These are phyloP conservation scores for Chalara sp. DNA, from an alignment of 2,329 filamentous ascomycete species.

Conservation along the genomic window DNA sequence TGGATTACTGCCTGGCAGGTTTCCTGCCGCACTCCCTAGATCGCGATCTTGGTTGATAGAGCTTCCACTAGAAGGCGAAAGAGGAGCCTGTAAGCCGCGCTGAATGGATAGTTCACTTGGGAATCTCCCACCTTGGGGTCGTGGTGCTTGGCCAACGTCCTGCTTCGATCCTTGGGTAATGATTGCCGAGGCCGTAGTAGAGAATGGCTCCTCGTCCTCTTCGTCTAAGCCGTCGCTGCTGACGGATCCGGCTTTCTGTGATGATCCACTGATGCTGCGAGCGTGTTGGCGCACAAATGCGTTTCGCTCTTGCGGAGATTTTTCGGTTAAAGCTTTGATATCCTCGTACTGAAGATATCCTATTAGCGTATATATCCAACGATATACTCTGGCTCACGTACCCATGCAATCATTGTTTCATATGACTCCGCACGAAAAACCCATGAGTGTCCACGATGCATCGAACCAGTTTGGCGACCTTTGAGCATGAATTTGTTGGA, in stretches of 20 bases:
- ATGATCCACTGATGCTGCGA: slow-evolving; percentile 66
- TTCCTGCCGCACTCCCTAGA: slow-evolving; percentile 46
- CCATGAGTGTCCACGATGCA: slow-evolving; percentile 78
- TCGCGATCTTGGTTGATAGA: slow-evolving; percentile 54
- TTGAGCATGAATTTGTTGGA: slow-evolving; percentile 99
- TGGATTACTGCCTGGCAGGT: slow-evolving; percentile 17
- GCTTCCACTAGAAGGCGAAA: slow-evolving; percentile 76
- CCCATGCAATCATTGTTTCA: slow-evolving; percentile 94
- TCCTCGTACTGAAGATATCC: slow-evolving; percentile 62
- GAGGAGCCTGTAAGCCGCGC: slow-evolving; percentile 72
- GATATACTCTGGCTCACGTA: not conserved
- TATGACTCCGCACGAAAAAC: slow-evolving; percentile 66
- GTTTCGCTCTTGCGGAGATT: slow-evolving; percentile 78
- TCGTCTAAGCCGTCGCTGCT: slow-evolving; percentile 76
- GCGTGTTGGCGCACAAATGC: slow-evolving; percentile 81
- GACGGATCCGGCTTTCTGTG: slow-evolving; percentile 50
- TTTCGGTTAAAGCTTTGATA: slow-evolving; percentile 83
- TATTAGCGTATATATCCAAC: not conserved
- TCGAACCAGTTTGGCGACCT: slow-evolving; percentile 83
- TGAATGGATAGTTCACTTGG: slow-evolving; percentile 89
- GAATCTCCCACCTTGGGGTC: slow-evolving; percentile 85
- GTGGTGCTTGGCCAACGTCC: slow-evolving; percentile 57
- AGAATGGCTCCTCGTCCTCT: slow-evolving; percentile 59
- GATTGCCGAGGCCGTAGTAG: slow-evolving; percentile 47
- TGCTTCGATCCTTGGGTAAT: slow-evolving; percentile 43